These are phyloP conservation scores for Arthrobotrys entomopaga DNA, from an alignment of 2,329 filamentous ascomycete genomes.

Conservation along the genomic window DNA sequence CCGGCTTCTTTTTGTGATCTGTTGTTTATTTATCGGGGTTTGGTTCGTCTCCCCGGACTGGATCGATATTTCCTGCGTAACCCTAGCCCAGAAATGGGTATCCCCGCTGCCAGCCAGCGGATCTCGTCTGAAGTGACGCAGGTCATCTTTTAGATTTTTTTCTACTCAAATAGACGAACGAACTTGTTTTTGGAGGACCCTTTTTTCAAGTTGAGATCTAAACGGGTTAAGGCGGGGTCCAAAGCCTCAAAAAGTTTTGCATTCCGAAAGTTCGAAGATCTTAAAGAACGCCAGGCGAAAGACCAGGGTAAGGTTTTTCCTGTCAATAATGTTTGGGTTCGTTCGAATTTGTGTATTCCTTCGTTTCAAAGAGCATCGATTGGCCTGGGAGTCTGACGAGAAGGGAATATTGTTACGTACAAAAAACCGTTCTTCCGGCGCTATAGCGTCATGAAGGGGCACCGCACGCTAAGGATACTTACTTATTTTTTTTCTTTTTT, in stretches of 20 bases:
- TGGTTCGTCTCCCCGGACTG: background rate
- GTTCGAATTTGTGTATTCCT: constrained; percentile 22
- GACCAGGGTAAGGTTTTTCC: constrained; percentile 29
- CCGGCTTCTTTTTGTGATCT: constrained; percentile 15
- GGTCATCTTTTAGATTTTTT: constrained; percentile 27
- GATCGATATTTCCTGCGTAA: constrained; percentile 29
- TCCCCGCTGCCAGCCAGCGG: constrained; percentile 38
- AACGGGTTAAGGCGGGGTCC: constrained; percentile 10
- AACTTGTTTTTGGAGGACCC: constrained; percentile 18
- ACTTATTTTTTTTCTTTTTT: background rate
- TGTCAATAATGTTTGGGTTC: constrained; percentile 19
- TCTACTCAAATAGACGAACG: constrained; percentile 25
- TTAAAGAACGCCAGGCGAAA: constrained; percentile 13
- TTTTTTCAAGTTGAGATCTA: constrained; percentile 19
- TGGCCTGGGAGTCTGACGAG: constrained; percentile 33
- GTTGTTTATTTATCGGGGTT: background rate
- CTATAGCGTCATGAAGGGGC: constrained; percentile 55
- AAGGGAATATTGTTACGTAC: constrained; percentile 52
- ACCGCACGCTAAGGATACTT: constrained; percentile 24
- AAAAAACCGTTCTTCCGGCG: constrained; percentile 55
- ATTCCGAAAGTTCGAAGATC: constrained; percentile 41
- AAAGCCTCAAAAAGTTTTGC: constrained; percentile 22
- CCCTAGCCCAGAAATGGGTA: constrained; percentile 21
- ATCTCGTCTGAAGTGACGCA: constrained; percentile 42
- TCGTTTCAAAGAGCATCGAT: constrained; percentile 49